Conservation (phyloP, 768 basidiomycete genomes). For the Auricularia sp. region DNA sequence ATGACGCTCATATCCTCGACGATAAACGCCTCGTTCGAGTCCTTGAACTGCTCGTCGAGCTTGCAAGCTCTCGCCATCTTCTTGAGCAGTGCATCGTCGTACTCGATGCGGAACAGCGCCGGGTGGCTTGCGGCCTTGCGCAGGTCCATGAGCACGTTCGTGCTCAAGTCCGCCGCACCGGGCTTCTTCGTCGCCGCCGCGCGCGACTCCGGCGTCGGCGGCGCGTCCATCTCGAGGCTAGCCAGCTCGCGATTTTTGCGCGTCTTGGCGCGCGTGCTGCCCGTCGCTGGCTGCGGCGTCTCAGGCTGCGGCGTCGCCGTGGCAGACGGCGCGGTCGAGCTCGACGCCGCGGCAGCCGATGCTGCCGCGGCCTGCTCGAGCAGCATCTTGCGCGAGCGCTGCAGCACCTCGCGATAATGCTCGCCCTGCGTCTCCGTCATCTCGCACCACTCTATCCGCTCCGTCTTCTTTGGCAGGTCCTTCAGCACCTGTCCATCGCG, state of each 20-base stretch:
- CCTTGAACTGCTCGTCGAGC: conserved; percentile 86
- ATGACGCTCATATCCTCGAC: conserved; percentile 98
- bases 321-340: conserved; percentile 15
- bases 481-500: conserved; percentile 56
- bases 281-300: conserved; percentile 17
- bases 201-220: conserved; percentile 28
- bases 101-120: conserved; percentile 84
- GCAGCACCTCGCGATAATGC: conserved; percentile 78
- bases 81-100: conserved; percentile 64
- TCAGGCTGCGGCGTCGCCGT: conserved; percentile 12
- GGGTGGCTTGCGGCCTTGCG: conserved; percentile 95
- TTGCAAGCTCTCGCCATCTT: conserved; percentile 72
- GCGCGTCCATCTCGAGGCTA: not conserved
- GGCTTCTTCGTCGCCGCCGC: conserved; percentile 48
- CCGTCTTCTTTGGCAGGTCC: conserved; percentile 86
- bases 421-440: conserved; percentile 76
- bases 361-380: conserved; percentile 30
- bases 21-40: conserved; percentile 41
- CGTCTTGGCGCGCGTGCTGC: conserved; percentile 22
- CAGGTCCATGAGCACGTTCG: conserved; percentile 94
- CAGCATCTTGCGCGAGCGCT: conserved; percentile 74
- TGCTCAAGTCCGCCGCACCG: conserved; percentile 49
- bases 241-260: conserved; percentile 11
- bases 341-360: conserved; percentile 16
- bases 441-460: conserved; percentile 90